Evolutionary conservation across 2,329 filamentous ascomycete species (phyloP).

Genomic region (Calonectria hawksworthii): DNA sequence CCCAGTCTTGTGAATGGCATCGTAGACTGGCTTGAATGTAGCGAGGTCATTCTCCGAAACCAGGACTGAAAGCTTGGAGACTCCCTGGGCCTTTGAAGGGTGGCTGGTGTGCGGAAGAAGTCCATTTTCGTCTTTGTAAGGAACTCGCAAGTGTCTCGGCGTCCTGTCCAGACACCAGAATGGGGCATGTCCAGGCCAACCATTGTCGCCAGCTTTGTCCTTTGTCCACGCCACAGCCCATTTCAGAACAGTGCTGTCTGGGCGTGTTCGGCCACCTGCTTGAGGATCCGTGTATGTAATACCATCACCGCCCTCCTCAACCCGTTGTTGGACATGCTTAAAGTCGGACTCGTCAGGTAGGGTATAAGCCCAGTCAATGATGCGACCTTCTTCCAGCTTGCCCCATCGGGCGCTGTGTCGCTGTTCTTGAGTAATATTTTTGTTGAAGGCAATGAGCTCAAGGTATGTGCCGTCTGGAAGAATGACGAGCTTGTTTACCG

Average conservation of each 20-base stretch:
- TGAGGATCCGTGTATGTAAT: constrained; percentile 63
- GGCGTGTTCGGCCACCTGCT: constrained; percentile 66
- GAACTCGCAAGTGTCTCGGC: constrained; percentile 67
- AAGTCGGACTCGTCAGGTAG: constrained; percentile 54
- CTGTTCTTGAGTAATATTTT: constrained; percentile 55
- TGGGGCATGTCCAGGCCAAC: constrained; percentile 66
- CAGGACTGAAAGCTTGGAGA: constrained; percentile 59
- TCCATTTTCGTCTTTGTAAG: constrained; percentile 48
- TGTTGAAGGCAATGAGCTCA: constrained; percentile 74
- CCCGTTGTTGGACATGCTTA: constrained; percentile 52
- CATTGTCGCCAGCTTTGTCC: constrained; percentile 32
- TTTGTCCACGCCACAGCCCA: constrained; percentile 70
- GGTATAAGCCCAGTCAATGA: constrained; percentile 74
- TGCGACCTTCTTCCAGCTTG: constrained; percentile 59
- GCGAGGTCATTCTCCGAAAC: constrained; percentile 43
- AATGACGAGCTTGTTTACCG: constrained; percentile 73
- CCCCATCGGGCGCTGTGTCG: constrained; percentile 72
- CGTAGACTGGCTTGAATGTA: constrained; percentile 42
- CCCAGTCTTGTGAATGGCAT: constrained; percentile 43
- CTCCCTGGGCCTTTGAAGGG: constrained; percentile 64
- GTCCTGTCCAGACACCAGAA: constrained; percentile 79
- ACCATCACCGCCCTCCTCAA: constrained; percentile 48
- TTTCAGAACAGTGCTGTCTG: constrained; percentile 68
- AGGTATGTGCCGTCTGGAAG: constrained; percentile 76
- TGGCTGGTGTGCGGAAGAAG: constrained; percentile 55